Percentiles rank a stretch among this genome's conserved stretches.
phyloP scores from a whole-genome alignment of 164 flowering plant species.

The Paratinospora sagittata region DNA sequence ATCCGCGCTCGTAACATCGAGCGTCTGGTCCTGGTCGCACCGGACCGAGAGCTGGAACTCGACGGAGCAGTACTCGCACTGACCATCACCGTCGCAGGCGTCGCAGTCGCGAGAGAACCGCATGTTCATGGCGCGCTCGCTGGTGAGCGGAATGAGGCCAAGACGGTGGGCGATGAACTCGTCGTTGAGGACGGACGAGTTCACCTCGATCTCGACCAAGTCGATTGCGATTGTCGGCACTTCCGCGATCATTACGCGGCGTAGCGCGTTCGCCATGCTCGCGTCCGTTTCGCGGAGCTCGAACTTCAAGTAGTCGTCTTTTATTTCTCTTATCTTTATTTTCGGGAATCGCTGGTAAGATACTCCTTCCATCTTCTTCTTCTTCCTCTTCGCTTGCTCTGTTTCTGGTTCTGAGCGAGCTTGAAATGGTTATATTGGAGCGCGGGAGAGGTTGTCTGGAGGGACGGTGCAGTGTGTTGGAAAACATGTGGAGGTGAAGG shows the following conservation, averaged over 20 bases:
- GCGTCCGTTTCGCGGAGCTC: conserved; percentile 92
- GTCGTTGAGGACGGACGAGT: conserved; percentile 93
- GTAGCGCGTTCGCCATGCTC: conserved; percentile 87
- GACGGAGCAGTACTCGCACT: conserved; percentile 91
- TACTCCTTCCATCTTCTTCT: too few relatives aligned
- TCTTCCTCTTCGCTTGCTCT: conserved; percentile 24
- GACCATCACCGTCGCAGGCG: conserved; percentile 92
- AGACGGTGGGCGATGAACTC: conserved; percentile 95
- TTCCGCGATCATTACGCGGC: conserved; percentile 92
- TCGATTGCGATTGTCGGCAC: conserved; percentile 95
- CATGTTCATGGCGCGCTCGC: conserved; percentile 84
- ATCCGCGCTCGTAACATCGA: conserved; percentile 83
- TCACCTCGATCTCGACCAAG: conserved; percentile 91
- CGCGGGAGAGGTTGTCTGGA: neutral
- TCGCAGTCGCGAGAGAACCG: conserved; percentile 91
- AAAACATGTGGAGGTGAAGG: too few relatives aligned
- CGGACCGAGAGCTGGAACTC: conserved; percentile 74
- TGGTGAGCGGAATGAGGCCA: conserved; percentile 88
- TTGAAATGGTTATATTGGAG: neutral
- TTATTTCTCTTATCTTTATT: conserved; percentile 70
- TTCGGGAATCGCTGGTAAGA: conserved; percentile 85
- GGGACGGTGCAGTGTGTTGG: too few relatives aligned
- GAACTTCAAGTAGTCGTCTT: conserved; percentile 76
- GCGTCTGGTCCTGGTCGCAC: conserved; percentile 61
- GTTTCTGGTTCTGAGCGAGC: too few relatives aligned